A percentile compares a stretch with the other conserved stretches of the same genome.
Conservation (phyloP, 2,329 filamentous ascomycete genomes). For the Magnaporthales sp. region DNA sequence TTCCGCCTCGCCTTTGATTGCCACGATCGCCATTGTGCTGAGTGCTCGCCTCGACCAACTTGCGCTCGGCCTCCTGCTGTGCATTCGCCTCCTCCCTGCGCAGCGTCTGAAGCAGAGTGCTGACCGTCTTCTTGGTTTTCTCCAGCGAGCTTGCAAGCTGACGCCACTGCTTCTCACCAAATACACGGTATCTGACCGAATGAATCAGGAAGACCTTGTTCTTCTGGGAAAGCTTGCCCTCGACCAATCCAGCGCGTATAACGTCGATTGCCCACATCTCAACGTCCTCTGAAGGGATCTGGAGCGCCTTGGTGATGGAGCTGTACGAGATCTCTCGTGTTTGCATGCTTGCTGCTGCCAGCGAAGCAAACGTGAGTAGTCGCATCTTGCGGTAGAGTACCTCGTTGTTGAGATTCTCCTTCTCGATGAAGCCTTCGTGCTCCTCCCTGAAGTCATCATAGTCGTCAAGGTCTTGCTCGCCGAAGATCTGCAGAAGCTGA, state of each 20-base stretch:
- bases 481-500: constrained; percentile 91
- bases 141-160: constrained; percentile 87
- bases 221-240: constrained; percentile 92
- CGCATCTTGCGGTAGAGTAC: constrained; percentile 91
- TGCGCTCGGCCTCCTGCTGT: constrained; percentile 60
- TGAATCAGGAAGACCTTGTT: constrained; percentile 92
- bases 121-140: constrained; percentile 79
- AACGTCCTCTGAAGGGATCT: constrained; percentile 74
- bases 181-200: constrained; percentile 91
- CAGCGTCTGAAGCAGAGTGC: constrained; percentile 69
- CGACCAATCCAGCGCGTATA: constrained; percentile 88
- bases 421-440: constrained; percentile 76
- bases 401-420: constrained; percentile 61
- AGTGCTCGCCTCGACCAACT: constrained; percentile 26
- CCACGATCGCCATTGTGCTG: constrained; percentile 16
- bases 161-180: constrained; percentile 96
- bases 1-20: constrained; percentile 8
- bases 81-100: constrained; percentile 75
- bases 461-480: constrained; percentile 87
- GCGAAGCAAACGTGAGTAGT: constrained; percentile 81
- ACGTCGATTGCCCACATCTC: constrained; percentile 99
- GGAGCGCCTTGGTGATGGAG: constrained; percentile 74
- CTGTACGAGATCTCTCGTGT: constrained; percentile 84
- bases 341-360: constrained; percentile 70
- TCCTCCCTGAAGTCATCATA: constrained; percentile 93